Conservation (phyloP, 352 stramenopile genomes). For the Hyphochytrium catenoides region DNA sequence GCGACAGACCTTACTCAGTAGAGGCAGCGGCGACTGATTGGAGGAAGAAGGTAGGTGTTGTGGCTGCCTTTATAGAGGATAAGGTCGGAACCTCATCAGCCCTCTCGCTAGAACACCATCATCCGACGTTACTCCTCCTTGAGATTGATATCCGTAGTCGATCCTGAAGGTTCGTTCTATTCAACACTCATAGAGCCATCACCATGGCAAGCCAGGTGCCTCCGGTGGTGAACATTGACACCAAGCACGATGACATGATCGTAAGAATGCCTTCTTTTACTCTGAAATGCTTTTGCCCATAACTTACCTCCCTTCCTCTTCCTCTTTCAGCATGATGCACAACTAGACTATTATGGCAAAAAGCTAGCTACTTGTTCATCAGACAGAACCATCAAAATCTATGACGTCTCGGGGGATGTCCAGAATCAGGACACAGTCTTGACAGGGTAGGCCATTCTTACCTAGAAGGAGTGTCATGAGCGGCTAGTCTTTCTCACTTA, state of each 20-base stretch:
- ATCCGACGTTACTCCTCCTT: too few relatives aligned
- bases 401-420: conserved; percentile 73
- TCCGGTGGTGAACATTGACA: conserved; percentile 77
- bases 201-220: conserved; percentile 52
- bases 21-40: too few relatives aligned
- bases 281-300: neutral
- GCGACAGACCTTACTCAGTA: too few relatives aligned
- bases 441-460: conserved; percentile 22
- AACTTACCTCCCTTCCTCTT: conserved; percentile 6
- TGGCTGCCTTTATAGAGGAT: too few relatives aligned
- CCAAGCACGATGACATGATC: conserved; percentile 94
- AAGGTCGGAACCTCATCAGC: too few relatives aligned
- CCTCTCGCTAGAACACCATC: too few relatives aligned
- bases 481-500: too few relatives aligned
- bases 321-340: conserved; percentile 73
- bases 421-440: conserved; percentile 67
- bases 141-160: too few relatives aligned
- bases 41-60: too few relatives aligned
- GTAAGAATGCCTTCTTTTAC: conserved; percentile 15
- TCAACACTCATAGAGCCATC: too few relatives aligned
- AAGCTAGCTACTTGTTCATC: conserved; percentile 94
- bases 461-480: too few relatives aligned
- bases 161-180: too few relatives aligned
- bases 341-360: conserved; percentile 98
- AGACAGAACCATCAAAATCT: conserved; percentile 90